phyloP scores from a whole-genome alignment of 176 grass and related monocot genomes.

The Oryza glumipatula region DNA sequence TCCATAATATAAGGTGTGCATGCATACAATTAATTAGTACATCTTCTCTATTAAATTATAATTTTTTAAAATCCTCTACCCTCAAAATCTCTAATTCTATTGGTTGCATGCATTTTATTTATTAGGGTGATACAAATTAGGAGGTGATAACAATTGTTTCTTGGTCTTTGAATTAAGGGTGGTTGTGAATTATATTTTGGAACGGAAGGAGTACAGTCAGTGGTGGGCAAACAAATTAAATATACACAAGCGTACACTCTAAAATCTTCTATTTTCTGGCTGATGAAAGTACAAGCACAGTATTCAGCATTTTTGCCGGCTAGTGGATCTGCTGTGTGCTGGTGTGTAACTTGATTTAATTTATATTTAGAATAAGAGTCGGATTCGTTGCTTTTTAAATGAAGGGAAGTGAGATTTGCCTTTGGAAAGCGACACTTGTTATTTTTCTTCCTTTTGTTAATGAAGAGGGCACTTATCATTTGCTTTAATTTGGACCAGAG shows the following conservation, averaged over 20 bases:
- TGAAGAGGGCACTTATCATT: background rate
- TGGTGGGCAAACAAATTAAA: background rate
- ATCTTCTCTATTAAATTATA: too few relatives aligned
- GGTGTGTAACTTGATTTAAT: background rate
- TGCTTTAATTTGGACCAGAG: background rate
- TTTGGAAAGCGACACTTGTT: constrained; percentile 25
- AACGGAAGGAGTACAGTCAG: background rate
- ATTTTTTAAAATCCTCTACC: too few relatives aligned
- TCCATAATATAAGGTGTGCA: too few relatives aligned
- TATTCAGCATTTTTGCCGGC: background rate
- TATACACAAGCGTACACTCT: background rate
- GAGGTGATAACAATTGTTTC: too few relatives aligned
- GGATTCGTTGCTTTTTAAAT: background rate
- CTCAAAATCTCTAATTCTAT: too few relatives aligned
- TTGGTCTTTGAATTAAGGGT: too few relatives aligned
- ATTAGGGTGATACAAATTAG: too few relatives aligned
- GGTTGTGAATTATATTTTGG: too few relatives aligned
- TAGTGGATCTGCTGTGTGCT: background rate
- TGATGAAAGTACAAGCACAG: background rate
- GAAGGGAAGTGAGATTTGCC: constrained; percentile 28
- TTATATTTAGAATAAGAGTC: background rate
- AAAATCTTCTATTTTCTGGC: background rate
- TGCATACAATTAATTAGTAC: too few relatives aligned
- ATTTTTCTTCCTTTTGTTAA: constrained; percentile 1
- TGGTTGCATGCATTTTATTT: too few relatives aligned